A percentile compares a stretch with the other conserved stretches of the same genome.
Evolutionary conservation across 2,329 filamentous ascomycete genomes (phyloP).

Genomic region (Tympanopsis confertula): DNA sequence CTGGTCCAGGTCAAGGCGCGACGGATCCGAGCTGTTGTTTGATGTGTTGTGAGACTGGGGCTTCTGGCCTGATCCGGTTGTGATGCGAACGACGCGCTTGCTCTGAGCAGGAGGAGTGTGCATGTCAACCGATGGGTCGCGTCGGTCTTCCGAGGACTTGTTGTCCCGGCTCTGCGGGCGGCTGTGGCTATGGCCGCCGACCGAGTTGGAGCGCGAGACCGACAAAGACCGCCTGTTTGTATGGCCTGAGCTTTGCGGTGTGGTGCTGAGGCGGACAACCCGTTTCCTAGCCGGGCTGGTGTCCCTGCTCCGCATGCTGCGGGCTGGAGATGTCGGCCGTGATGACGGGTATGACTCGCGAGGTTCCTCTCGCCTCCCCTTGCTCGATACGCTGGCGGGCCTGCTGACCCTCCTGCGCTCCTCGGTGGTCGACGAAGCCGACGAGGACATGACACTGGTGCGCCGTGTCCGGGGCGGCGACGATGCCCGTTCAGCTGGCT

Average conservation of each 20-base stretch:
- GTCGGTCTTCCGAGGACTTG: no score
- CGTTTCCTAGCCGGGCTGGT: constrained; percentile 42
- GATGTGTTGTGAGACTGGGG: not conserved
- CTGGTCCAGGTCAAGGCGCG: not conserved
- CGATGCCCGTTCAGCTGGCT: constrained; percentile 28
- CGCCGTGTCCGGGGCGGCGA: constrained; percentile 29
- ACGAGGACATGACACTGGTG: not conserved
- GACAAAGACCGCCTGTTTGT: constrained; percentile 38
- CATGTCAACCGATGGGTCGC: no score
- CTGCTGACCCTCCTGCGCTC: constrained; percentile 23
- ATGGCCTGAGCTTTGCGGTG: constrained; percentile 21
- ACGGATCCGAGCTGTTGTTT: not conserved
- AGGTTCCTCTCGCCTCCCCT: constrained; percentile 13
- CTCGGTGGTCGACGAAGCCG: constrained; percentile 4
- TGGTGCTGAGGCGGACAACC: constrained; percentile 43
- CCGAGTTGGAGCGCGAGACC: constrained; percentile 26
- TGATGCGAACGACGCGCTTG: not conserved
- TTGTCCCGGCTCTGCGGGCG: no score
- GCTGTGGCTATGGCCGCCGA: constrained; percentile 27
- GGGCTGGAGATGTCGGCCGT: constrained; percentile 26
- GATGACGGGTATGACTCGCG: constrained; percentile 25
- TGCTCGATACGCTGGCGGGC: constrained; percentile 32
- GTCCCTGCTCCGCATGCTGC: constrained; percentile 27
- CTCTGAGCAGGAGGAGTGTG: not conserved
- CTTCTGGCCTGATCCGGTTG: not conserved